Percentiles rank a stretch among this genome's conserved stretches.
Evolutionary conservation across 2,329 filamentous ascomycete genomes (phyloP).

Genomic region (Knufia petricola): DNA sequence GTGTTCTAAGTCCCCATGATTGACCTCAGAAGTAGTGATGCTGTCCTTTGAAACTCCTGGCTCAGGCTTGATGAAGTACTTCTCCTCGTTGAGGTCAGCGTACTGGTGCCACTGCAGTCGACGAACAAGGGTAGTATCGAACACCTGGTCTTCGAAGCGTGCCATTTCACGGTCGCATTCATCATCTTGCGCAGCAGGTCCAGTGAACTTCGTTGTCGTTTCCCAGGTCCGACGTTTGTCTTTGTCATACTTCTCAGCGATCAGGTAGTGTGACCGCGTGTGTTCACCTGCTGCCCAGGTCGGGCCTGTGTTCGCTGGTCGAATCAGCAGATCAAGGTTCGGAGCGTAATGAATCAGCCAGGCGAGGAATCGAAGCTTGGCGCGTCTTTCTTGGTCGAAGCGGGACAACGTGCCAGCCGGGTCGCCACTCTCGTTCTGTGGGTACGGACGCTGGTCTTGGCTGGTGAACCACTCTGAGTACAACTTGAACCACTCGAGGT

Average conservation of each 20-base stretch:
- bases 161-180: background rate
- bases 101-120: background rate
- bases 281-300: background rate
- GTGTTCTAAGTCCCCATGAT: background rate
- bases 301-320: background rate
- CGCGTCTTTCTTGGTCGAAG: background rate
- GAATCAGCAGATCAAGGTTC: background rate
- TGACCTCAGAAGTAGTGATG: background rate
- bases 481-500: constrained; percentile 2
- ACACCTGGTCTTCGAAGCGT: background rate
- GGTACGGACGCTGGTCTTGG: background rate
- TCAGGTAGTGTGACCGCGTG: background rate
- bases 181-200: background rate
- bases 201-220: background rate
- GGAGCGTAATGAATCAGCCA: background rate
- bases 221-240: background rate
- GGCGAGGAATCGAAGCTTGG: background rate
- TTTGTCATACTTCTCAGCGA: background rate
- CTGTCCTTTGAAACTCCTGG: background rate
- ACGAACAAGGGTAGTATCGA: background rate
- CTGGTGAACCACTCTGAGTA: background rate
- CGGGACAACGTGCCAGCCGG: background rate
- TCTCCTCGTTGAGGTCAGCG: background rate
- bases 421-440: background rate
- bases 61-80: background rate